A percentile compares a stretch with the other conserved stretches of the same genome.
Conservation (phyloP, 192 early-diverging fungal genomes). For the Phlyctochytrium planicorne region DNA sequence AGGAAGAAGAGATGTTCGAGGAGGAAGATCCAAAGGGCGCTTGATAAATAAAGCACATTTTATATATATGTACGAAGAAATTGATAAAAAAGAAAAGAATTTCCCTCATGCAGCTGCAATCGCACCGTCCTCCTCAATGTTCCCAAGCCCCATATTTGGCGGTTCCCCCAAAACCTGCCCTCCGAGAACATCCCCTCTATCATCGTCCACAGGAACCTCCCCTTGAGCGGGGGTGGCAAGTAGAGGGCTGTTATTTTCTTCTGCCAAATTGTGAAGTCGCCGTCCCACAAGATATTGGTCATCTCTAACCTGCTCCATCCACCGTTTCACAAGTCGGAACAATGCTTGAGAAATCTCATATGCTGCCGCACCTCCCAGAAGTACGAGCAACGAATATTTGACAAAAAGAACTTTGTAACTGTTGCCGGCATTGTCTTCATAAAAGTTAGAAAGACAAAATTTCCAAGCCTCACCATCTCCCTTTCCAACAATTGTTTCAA, state of each 20-base stretch:
- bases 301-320: slow-evolving; percentile 79
- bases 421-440: no score
- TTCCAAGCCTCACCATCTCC: no score
- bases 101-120: no score
- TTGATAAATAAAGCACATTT: not conserved
- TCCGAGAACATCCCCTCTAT: no score
- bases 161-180: no score
- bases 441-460: no score
- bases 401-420: slow-evolving; percentile 18
- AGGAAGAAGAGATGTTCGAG: no score
- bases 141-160: no score
- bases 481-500: slow-evolving; percentile 4
- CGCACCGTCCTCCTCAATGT: no score
- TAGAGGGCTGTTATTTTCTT: no score
- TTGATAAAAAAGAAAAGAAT: slow-evolving; percentile 3
- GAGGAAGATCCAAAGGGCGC: not conserved
- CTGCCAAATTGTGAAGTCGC: slow-evolving; percentile 77
- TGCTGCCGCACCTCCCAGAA: slow-evolving; percentile 11
- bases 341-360: slow-evolving; percentile 27
- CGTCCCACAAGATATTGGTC: slow-evolving; percentile 84
- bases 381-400: slow-evolving; percentile 17
- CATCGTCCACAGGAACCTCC: no score
- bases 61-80: not conserved
- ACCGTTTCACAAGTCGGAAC: slow-evolving; percentile 45
- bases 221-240: no score